A percentile compares a stretch with the other conserved stretches of the same genome.
Conservation (phyloP, 2,329 filamentous ascomycete species). For the Aureobasidium zeae region DNA sequence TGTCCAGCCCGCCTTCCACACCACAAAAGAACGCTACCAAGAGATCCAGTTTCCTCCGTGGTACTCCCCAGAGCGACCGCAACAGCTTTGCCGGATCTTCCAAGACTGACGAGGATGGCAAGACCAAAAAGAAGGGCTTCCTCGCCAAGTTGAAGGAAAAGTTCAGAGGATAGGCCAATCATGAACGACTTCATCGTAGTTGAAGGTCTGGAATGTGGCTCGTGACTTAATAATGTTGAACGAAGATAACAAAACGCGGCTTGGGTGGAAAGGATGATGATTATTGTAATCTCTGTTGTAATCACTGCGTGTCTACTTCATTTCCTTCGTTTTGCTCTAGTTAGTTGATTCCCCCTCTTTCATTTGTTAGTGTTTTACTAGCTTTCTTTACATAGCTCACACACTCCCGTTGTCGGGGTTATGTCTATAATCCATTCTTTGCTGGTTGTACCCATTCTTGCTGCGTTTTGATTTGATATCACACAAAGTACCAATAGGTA, state of each 20-base stretch:
- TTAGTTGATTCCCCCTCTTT: conserved; percentile 11
- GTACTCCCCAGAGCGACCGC: conserved; percentile 16
- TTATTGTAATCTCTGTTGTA: conserved; percentile 9
- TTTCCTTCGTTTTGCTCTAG: neutral
- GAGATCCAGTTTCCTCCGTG: conserved; percentile 16
- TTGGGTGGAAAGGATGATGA: neutral
- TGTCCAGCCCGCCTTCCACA: conserved; percentile 11
- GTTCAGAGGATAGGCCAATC: conserved; percentile 26
- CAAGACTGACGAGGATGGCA: conserved; percentile 21
- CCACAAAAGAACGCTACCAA: conserved; percentile 17
- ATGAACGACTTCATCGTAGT: neutral
- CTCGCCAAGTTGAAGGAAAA: conserved; percentile 43
- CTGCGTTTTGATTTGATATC: too few relatives aligned
- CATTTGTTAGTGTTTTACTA: neutral
- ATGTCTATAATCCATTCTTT: too few relatives aligned
- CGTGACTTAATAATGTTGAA: neutral
- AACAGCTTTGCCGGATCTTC: conserved; percentile 22
- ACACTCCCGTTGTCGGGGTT: neutral
- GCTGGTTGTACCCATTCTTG: too few relatives aligned
- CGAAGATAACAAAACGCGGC: neutral
- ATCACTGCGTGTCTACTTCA: conserved; percentile 3
- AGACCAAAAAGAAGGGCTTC: conserved; percentile 41
- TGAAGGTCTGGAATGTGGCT: neutral
- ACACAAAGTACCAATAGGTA: too few relatives aligned
- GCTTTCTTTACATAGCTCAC: conserved; percentile 3